Evolutionary conservation across 495 filamentous ascomycete genomes (phyloP), one percentile per base, ranked within the genome.

Genomic region (Filosporella fistucella): DNA sequence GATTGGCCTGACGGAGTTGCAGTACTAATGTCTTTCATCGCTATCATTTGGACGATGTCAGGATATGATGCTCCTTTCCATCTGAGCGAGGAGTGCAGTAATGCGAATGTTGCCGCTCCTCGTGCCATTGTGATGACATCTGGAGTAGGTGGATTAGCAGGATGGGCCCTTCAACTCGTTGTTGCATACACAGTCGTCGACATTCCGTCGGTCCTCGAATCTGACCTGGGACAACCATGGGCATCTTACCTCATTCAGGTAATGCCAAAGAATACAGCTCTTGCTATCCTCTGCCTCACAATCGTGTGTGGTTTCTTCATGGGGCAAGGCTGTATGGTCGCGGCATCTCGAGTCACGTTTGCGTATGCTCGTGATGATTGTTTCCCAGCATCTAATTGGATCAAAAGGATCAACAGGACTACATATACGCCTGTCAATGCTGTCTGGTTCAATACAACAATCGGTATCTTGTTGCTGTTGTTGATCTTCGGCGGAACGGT

Each of bases 251-350:
- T 89, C 3, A 69, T 85, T 14, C 84, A 89, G 56, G 72, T 86
- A 28, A 66, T 90, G 54, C 81, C 83, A 0, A 72, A 78, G 53
- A 80, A 80, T 18, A 76, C 70, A 1, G 80, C 80, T n/a, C 68
- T 88, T 9, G 80, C 76, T 4, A 78, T 88, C 49, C 74, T 89
- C 7, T 66, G 72, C 3, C 63, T 90, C 25, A 90, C 85, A 4
- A 86, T 90, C 56, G 67, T 88, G 39, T 86, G 84, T 57, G 84
- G 80, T 3, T 90, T 86, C 63, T 84, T 76, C 14, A 89, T 89
- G 86, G 86, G 86, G 16, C 86, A 90, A 66, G 86, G 83, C 1
- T 88, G 84, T 63, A 88, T 88, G 86, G 83, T 90, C 23, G 84
- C 86, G 12, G 86, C 86, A 2, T 86, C 81, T 5, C 71, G 86